Conservation (phyloP, 148 eudicot species). For the Cornus kousa region DNA sequence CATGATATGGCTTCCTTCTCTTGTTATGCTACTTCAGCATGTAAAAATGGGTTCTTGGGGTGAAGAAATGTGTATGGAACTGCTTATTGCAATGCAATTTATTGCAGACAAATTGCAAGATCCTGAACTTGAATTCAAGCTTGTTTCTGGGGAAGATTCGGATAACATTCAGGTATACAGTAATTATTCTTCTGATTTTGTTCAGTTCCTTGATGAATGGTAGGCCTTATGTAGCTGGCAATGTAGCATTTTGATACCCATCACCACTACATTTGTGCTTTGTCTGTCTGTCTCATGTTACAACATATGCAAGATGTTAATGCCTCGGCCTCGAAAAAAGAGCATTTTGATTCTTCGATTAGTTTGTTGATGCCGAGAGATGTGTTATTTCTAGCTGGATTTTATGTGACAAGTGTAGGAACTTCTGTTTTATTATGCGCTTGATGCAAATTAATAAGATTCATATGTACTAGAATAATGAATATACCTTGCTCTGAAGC, state of each 20-base stretch:
- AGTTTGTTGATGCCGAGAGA: too few relatives aligned
- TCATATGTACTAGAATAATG: too few relatives aligned
- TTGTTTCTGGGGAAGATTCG: constrained; percentile 50
- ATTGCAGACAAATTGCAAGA: constrained; percentile 62
- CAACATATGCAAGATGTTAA: too few relatives aligned
- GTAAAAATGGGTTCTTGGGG: constrained; percentile 33
- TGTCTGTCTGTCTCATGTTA: too few relatives aligned
- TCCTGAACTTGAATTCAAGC: constrained; percentile 82
- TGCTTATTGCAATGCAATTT: constrained; percentile 61
- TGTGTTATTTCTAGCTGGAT: too few relatives aligned
- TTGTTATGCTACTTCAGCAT: constrained; percentile 57
- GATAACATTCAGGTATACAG: constrained; percentile 54
- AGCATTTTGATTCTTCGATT: too few relatives aligned
- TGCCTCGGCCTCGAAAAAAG: too few relatives aligned
- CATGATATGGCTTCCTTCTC: constrained; percentile 84
- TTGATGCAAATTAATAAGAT: too few relatives aligned
- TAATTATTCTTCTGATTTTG: background rate
- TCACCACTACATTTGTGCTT: too few relatives aligned
- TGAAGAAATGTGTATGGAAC: constrained; percentile 37
- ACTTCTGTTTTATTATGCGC: too few relatives aligned
- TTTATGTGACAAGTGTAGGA: too few relatives aligned
- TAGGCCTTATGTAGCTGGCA: background rate
- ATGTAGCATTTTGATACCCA: background rate
- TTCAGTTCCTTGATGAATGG: background rate
- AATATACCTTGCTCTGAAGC: too few relatives aligned